Conservation (phyloP, 2,329 filamentous ascomycete species). For the Penicillium sp. region DNA sequence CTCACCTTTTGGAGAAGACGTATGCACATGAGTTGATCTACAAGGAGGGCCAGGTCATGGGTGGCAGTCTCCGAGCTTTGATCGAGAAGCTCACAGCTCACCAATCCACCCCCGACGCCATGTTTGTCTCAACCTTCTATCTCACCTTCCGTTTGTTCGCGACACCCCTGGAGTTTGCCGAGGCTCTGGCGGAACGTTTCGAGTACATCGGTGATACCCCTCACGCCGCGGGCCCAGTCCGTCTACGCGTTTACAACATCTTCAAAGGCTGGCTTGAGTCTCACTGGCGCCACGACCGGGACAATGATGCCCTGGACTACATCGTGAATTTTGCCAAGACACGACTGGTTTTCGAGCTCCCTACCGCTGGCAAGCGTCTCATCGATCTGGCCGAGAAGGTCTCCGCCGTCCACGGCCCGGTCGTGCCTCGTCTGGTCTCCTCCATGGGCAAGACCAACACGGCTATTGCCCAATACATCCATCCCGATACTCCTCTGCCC, state of each 20-base stretch:
- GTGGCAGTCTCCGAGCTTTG: slow-evolving; percentile 82
- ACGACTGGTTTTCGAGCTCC: slow-evolving; percentile 66
- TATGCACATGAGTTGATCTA: slow-evolving; percentile 91
- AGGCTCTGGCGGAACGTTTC: slow-evolving; percentile 84
- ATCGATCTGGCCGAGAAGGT: slow-evolving; percentile 78
- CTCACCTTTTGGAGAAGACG: slow-evolving; percentile 82
- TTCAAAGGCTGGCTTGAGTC: slow-evolving; percentile 98
- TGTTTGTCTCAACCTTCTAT: slow-evolving; percentile 93
- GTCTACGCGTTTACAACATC: slow-evolving; percentile 88
- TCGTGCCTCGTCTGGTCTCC: slow-evolving; percentile 79
- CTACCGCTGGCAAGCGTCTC: slow-evolving; percentile 76
- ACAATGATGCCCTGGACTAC: slow-evolving; percentile 69
- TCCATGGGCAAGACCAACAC: slow-evolving; percentile 86
- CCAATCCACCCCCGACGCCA: slow-evolving; percentile 84
- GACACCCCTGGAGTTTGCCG: slow-evolving; percentile 72
- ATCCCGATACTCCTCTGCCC: slow-evolving; percentile 70
- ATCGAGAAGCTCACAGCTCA: slow-evolving; percentile 94
- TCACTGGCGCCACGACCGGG: slow-evolving; percentile 83
- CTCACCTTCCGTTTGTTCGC: slow-evolving; percentile 94
- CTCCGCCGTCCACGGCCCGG: slow-evolving; percentile 65
- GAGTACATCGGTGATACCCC: slow-evolving; percentile 82
- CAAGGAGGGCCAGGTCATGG: slow-evolving; percentile 91
- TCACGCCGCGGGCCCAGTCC: slow-evolving; percentile 73
- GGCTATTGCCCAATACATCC: slow-evolving; percentile 67
- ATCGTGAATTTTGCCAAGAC: slow-evolving; percentile 78